A percentile compares a stretch with the other conserved stretches of the same genome.
Conservation (phyloP, 768 basidiomycete species). For the Tylopilus subfusipes region DNA sequence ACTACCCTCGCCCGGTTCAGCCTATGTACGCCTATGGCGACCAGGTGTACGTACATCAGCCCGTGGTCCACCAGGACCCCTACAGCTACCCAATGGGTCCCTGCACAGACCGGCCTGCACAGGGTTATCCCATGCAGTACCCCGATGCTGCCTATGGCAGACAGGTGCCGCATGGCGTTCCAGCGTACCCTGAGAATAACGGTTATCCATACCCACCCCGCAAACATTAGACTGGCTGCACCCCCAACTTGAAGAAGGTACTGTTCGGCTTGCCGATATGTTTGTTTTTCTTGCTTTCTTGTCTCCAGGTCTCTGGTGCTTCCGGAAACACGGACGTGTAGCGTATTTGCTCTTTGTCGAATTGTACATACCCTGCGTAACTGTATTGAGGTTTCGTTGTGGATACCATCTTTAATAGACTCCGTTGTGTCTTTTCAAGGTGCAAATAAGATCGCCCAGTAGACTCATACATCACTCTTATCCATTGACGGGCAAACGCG, state of each 20-base stretch:
- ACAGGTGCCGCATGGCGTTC: slow-evolving; percentile 10
- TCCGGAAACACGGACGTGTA: slow-evolving; percentile 12
- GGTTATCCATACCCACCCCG: slow-evolving; percentile 10
- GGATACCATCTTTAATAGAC: slow-evolving; percentile 1
- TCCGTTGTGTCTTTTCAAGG: background rate
- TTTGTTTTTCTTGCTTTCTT: slow-evolving; percentile 6
- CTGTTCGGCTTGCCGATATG: background rate
- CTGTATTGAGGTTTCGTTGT: slow-evolving; percentile 10
- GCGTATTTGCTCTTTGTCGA: slow-evolving; percentile 6
- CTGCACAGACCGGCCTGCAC: slow-evolving; percentile 14
- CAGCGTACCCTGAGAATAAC: slow-evolving; percentile 11
- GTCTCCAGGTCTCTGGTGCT: slow-evolving; percentile 7
- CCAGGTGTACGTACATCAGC: slow-evolving; percentile 6
- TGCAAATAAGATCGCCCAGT: background rate
- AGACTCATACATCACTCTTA: too few relatives aligned
- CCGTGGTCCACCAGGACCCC: slow-evolving; percentile 8
- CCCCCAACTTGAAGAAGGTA: background rate
- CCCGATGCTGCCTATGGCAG: slow-evolving; percentile 7
- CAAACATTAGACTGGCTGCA: slow-evolving; percentile 7
- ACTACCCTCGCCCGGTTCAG: slow-evolving; percentile 2
- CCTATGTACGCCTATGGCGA: slow-evolving; percentile 1
- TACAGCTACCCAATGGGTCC: slow-evolving; percentile 11
- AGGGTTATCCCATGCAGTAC: slow-evolving; percentile 9
- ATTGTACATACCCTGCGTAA: slow-evolving; percentile 6
- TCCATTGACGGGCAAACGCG: background rate